These are phyloP conservation scores for Meira miltonrushii DNA, from an alignment of 1,284 basidiomycete genomes.

Conservation along the genomic window DNA sequence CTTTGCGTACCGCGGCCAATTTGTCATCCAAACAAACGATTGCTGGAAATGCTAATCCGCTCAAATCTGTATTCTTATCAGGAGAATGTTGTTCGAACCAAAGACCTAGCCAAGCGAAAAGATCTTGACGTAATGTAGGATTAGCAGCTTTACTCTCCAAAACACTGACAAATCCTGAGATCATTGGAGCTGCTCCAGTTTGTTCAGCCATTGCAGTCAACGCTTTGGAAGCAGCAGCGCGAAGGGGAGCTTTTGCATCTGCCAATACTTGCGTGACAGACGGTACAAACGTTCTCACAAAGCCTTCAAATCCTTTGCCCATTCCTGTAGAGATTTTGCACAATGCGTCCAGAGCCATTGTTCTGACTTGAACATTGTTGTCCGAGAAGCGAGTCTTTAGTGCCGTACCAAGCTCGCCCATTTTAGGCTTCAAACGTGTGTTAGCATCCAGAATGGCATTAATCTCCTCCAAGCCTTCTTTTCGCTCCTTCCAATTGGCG, in stretches of 20 bases:
- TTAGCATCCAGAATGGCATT: slow-evolving; percentile 81
- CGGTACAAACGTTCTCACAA: slow-evolving; percentile 69
- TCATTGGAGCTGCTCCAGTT: slow-evolving; percentile 75
- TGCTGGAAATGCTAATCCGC: slow-evolving; percentile 65
- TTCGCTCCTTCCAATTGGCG: slow-evolving; percentile 87
- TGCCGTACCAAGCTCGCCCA: slow-evolving; percentile 79
- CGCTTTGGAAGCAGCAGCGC: slow-evolving; percentile 71
- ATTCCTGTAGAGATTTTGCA: slow-evolving; percentile 84
- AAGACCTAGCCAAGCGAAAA: slow-evolving; percentile 78
- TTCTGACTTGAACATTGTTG: slow-evolving; percentile 89
- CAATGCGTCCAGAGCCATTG: slow-evolving; percentile 82
- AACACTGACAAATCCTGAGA: slow-evolving; percentile 69
- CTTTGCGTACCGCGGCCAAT: slow-evolving; percentile 84
- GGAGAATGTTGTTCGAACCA: slow-evolving; percentile 67
- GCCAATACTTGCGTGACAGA: slow-evolving; percentile 79
- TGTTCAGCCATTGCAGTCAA: slow-evolving; percentile 78
- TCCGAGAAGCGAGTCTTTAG: slow-evolving; percentile 84
- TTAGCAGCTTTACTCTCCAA: slow-evolving; percentile 71
- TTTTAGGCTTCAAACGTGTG: slow-evolving; percentile 80
- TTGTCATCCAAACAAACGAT: slow-evolving; percentile 85
- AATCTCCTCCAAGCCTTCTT: slow-evolving; percentile 84
- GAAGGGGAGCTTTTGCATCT: slow-evolving; percentile 85
- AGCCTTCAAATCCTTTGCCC: slow-evolving; percentile 90
- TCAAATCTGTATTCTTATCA: slow-evolving; percentile 64
- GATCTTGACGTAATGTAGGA: slow-evolving; percentile 76